Evolutionary conservation across 441 rosid species (phyloP), one percentile per base, ranked within the genome.

Genomic region (Francoa sonchifolia): DNA sequence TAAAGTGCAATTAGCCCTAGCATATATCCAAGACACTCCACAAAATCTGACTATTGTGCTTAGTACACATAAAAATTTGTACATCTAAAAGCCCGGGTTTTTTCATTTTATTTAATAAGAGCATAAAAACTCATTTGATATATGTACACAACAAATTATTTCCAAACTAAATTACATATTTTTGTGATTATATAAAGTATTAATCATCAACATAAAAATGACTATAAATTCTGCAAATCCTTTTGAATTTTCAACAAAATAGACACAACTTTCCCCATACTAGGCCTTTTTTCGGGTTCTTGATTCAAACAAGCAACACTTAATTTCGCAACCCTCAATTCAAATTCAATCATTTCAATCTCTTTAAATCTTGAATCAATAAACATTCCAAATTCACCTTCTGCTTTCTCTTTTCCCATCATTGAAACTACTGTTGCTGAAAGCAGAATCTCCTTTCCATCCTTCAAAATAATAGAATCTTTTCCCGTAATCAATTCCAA

Each of bases 401-500:
- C 79, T 2, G 55, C 47, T 5, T 44, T 36, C 13, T 58, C 54
- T 31, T 38, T 50, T 44, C 47, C 48, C 54, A 54, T 20, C 0
- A 21, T 10, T 2, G 61, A 44, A 20, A 39, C 6, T 10, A 48
- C 15, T 7, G 42, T 30, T 6, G 50, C 43, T 8, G 72, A 54
- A 21, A 65, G 69, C 19, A 62, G 46, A 2, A 18, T 29, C 39
- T 57, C 66, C 30, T 30, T 48, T 18, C 62, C 69, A 8, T 59
- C 59, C 38, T 35, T 48, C 20, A 38, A 11, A 19, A 62, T 39
- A 12, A 42, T 72, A 15, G 63, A 60, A 34, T 62, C 66, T 42
- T 52, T 69, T 38, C 66, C 68, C 0, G 79, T 51, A 33, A 60
- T 46, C 39, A 66, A 61, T 34, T 69, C 73, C 47, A 69, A 39